Evolutionary conservation across 1,284 basidiomycete species (phyloP), one percentile per base, ranked within the genome.

Genomic region (Ustilago crameri): DNA sequence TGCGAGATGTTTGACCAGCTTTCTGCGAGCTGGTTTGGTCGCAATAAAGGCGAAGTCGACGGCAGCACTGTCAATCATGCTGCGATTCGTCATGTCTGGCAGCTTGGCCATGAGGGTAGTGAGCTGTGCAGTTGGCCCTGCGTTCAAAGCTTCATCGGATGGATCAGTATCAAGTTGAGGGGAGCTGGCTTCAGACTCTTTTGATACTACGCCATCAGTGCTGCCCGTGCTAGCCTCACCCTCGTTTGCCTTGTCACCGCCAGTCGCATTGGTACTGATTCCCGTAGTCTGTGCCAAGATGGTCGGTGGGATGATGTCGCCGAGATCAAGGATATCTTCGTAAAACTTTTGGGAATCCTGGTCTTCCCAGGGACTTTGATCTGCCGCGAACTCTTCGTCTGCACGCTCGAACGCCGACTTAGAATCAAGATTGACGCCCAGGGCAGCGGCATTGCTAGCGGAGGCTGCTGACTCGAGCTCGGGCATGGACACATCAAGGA

Each of bases 21-120:
- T 87, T 80, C 94, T 95, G 65, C 96, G 87, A 2, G 94, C 92
- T 12, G 93, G 93, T 84, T 98, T 98, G 42, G 93, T 95, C 82
- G 98, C 98, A 60, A 98, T 86, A 80, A 95, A 93, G 0, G 93
- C 93, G 83, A 99, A 98, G 72, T 98, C 95, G 35, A 97, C 89
- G 0, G 95, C 94, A 18, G 91, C 91, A 83, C 95, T 92, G 82
- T 99, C 96, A 57, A 98, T 92, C 77, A 94, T 85, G 4, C 89
- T 88, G n/a, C 92, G 88, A 80, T 95, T 98, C 8, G 92, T 95
- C 22, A 93, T 91, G 80, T 98, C 93, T 0, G 95, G 92, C 24
- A 99, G 87, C 17, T 93, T 90, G n/a, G 91, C 90, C 41, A 98
- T 89, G n/a, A 98, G 86, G 1, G 92, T 91, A 2, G 91, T 93